phyloP scores from a whole-genome alignment of 2,329 filamentous ascomycete species.

The Hysterium pulicare region DNA sequence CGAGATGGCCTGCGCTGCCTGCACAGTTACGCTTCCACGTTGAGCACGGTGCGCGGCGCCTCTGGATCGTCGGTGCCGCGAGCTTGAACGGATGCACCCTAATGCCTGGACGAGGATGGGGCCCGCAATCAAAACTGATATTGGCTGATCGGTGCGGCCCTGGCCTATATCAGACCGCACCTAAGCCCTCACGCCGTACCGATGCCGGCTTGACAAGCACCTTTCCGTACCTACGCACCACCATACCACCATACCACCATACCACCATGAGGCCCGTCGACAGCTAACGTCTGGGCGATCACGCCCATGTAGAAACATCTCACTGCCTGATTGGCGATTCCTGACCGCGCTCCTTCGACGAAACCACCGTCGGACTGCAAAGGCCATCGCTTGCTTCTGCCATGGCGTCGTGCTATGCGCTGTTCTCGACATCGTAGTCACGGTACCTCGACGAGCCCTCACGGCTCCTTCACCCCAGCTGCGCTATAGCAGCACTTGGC shows the following conservation, averaged over 20 bases:
- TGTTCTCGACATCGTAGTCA: too few species aligned
- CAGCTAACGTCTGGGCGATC: conserved; percentile 19
- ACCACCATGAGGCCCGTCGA: conserved; percentile 18
- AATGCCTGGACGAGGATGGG: conserved; percentile 29
- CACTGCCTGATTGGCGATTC: conserved; percentile 27
- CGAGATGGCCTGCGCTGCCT: conserved; percentile 20
- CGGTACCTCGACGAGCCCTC: too few species aligned
- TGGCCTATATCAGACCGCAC: conserved; percentile 22
- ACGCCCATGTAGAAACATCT: conserved; percentile 16
- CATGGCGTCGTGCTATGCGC: too few species aligned
- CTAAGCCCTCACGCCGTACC: conserved; percentile 24
- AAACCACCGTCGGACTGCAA: too few species aligned
- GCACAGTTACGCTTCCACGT: conserved; percentile 29
- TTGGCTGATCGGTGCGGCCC: conserved; percentile 36
- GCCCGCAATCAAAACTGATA: conserved; percentile 36
- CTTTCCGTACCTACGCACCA: conserved; percentile 27
- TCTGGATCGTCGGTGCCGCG: conserved; percentile 34
- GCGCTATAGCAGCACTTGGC: too few species aligned
- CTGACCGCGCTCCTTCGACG: conserved; percentile 13
- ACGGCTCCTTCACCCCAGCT: too few species aligned
- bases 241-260: conserved; percentile 21
- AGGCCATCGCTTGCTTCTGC: too few species aligned
- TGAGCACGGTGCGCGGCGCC: conserved; percentile 33
- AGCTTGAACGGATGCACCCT: conserved; percentile 33
- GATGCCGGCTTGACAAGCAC: conserved; percentile 33